Evolutionary conservation across 768 basidiomycete genomes (phyloP), one percentile per base, ranked within the genome.

Genomic region (Lactarius sp.): DNA sequence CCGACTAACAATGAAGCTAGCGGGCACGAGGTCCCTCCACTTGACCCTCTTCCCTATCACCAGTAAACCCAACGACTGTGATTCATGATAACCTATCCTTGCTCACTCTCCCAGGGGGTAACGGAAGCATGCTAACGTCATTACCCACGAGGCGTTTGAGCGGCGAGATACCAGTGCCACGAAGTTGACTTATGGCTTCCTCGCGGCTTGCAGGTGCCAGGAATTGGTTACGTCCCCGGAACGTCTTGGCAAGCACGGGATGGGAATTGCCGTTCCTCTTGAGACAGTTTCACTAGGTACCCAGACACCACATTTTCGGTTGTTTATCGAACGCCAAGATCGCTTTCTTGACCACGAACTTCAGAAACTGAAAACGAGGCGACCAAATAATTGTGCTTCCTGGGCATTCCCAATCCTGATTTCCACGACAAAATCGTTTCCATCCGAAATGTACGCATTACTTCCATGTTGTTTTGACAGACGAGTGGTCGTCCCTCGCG

Each of bases 131-230:
- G 34, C 4, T 31, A 10, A 46, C 6, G 20, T 39, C 12, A 44
- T 52, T 27, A 31, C n/a, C 34, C 52, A 54, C 46, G 33, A n/a
- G 51, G 37, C 33, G 57, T 50, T 54, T 44, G 46, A 50, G 46
- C 37, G 27, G 57, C 18, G 39, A 22, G 31, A 41, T n/a, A 33
- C 37, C 47, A n/a, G 36, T 18, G 13, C n/a, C 34, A 16, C 50
- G 31, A 49, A 34, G 46, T 12, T 54, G 44, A 54, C 57, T 49
- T 7, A 8, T 49, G 7, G 46, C 46, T 36, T 39, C 22, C 49
- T 36, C 9, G 49, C 56, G 36, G 33, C 37, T 44, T 49, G 10
- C 47, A 33, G 56, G 56, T 20, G 9, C 39, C 54, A 44, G 39
- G 50, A 22, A 27, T 18, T 51, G n/a, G 33, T 34, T 18, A 22